Evolutionary conservation across 805 yeast species (phyloP).

Genomic region (Wickerhamomyces queroliae): DNA sequence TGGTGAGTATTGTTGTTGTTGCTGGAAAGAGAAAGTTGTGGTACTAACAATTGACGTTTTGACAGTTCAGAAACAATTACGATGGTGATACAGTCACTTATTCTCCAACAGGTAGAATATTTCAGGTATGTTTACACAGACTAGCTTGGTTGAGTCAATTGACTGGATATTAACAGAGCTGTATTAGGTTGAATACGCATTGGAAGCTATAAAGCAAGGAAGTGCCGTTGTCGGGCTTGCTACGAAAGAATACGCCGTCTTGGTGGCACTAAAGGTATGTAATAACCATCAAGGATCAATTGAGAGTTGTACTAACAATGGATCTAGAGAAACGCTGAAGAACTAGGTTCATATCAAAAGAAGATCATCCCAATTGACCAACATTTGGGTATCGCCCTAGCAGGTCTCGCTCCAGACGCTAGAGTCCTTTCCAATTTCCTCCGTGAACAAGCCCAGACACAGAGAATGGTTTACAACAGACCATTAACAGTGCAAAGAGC

Average conservation of each 20-base stretch:
- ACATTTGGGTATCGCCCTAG: slow-evolving; percentile 91
- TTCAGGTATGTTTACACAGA: slow-evolving; percentile 44
- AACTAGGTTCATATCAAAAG: slow-evolving; percentile 93
- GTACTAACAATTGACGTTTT: not conserved
- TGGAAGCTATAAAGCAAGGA: slow-evolving; percentile 97
- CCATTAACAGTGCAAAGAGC: slow-evolving; percentile 81
- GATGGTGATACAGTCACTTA: slow-evolving; percentile 98
- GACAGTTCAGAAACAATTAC: slow-evolving; percentile 91
- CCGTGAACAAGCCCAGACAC: slow-evolving; percentile 87
- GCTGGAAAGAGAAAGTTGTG: too few relatives aligned
- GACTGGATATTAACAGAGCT: slow-evolving; percentile 5
- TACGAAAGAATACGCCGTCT: slow-evolving; percentile 80
- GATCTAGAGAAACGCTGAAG: slow-evolving; percentile 81
- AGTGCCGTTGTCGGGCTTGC: slow-evolving; percentile 94
- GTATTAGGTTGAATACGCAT: slow-evolving; percentile 62
- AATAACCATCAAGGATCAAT: too few relatives aligned
- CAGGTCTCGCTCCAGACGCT: slow-evolving; percentile 98
- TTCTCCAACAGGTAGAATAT: slow-evolving; percentile 90
- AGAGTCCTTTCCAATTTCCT: slow-evolving; percentile 85
- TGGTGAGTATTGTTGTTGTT: too few relatives aligned
- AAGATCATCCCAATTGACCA: slow-evolving; percentile 88
- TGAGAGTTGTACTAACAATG: slow-evolving; percentile 6
- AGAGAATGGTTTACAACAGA: slow-evolving; percentile 78
- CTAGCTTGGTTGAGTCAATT: not conserved
- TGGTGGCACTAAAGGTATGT: slow-evolving; percentile 74